A percentile compares a stretch with the other conserved stretches of the same genome.
phyloP scores from a whole-genome alignment of 371 early-diverging fungal genomes.

The Cokeromyces recurvatus region DNA sequence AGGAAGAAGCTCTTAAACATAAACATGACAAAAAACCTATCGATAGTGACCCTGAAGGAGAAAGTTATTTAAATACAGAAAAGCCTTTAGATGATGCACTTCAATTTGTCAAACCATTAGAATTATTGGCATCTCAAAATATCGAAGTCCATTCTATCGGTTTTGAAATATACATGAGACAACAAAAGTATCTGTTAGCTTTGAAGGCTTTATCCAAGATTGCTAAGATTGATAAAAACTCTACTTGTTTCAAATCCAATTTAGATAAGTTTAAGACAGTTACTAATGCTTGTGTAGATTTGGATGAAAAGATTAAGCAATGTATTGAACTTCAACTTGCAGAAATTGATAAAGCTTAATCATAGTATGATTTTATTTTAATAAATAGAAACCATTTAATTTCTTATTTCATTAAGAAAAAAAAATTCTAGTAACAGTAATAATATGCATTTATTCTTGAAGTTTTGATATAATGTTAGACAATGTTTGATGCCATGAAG shows the following conservation, averaged over 20 bases:
- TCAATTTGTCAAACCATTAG: conserved; percentile 71
- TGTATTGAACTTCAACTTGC: conserved; percentile 19
- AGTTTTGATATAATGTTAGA: too few species aligned
- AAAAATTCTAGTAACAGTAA: too few species aligned
- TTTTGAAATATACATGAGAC: conserved; percentile 75
- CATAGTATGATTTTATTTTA: too few species aligned
- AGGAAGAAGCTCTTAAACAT: conserved; percentile 36
- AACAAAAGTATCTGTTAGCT: conserved; percentile 75
- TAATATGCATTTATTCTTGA: too few species aligned
- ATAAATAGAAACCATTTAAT: too few species aligned
- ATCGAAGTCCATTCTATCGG: conserved; percentile 66
- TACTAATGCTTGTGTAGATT: conserved; percentile 20
- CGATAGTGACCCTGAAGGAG: conserved; percentile 70
- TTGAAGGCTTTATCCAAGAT: conserved; percentile 62
- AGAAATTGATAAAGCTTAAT: too few species aligned
- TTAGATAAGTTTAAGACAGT: conserved; percentile 52
- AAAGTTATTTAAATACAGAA: conserved; percentile 51
- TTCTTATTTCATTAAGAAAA: too few species aligned
- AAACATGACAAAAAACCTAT: conserved; percentile 47
- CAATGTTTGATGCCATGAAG: conserved; percentile 22
- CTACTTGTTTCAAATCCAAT: conserved; percentile 48
- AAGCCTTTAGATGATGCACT: conserved; percentile 74
- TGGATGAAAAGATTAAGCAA: conserved; percentile 20
- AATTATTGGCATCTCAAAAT: conserved; percentile 48
- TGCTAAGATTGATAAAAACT: conserved; percentile 43